Evolutionary conservation across 768 basidiomycete species (phyloP).

Genomic region (Cyclocybe cylindracea): DNA sequence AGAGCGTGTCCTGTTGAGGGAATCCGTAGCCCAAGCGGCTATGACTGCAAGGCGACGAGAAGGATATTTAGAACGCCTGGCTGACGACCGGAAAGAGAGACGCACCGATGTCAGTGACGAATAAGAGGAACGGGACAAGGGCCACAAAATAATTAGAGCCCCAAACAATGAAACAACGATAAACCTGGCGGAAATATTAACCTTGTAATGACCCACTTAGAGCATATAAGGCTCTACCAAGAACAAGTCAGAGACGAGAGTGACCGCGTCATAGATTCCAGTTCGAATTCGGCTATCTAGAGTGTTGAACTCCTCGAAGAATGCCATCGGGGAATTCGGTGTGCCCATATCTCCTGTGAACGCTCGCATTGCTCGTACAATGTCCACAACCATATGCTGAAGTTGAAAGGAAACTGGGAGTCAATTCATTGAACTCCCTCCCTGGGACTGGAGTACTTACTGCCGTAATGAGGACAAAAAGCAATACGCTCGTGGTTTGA

Average conservation of each 20-base stretch:
- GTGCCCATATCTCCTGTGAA: neutral
- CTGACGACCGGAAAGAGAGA: neutral
- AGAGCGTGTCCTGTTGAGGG: neutral
- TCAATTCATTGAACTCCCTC: too few species aligned
- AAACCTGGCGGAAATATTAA: slow-evolving; percentile 11
- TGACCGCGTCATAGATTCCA: neutral
- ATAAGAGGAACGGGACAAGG: slow-evolving; percentile 10
- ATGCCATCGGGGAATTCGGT: neutral
- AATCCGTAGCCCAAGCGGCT: neutral
- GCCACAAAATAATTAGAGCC: slow-evolving; percentile 11
- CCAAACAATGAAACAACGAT: slow-evolving; percentile 22
- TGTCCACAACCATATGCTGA: neutral
- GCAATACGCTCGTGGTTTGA: slow-evolving; percentile 1
- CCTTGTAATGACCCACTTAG: too few species aligned
- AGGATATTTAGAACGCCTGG: neutral
- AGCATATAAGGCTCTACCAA: neutral
- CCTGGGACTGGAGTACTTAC: neutral
- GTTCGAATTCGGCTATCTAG: neutral
- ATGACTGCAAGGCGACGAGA: neutral
- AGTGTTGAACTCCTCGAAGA: neutral
- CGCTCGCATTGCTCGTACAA: neutral
- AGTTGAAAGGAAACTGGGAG: too few species aligned
- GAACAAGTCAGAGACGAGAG: neutral
- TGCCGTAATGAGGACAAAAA: slow-evolving; percentile 3
- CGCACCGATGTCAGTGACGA: slow-evolving; percentile 9